Base-by-base conservation (phyloP, 2,329 filamentous ascomycete species). In the Curvularia verruculosa region DNA sequence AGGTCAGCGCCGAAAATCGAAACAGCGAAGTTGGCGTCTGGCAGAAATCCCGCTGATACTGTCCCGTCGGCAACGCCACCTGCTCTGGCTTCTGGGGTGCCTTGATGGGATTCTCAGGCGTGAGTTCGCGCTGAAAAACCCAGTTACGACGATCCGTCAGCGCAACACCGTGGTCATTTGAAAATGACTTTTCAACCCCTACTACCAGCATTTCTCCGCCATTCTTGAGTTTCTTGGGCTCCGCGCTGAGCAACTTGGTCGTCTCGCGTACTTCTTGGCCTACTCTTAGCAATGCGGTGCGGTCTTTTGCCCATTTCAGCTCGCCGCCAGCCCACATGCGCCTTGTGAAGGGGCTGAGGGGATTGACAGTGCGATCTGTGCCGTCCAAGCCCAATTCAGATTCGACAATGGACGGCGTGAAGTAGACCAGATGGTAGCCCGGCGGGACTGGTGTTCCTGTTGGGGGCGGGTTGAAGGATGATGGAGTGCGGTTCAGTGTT, bases 251-350 rank as follows among this genome's bases (percentile, higher is more conserved):
- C 19, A 81, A 75, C 57, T 76, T 78, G 8, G 80, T 77, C 49
- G 79, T 82, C 40, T 81, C 80, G 50, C 69, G 74, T 7, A 79
- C 74, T 56, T 61, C 59, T 65, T 75, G 70, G 1, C 73, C 73
- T 1, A 75, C 63, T 6, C 69, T 59, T 6, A 75, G 54, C 6
- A 70, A 24, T 8, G 56, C 46, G 10, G 50, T 58, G 5, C 59
- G 49, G 10, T 69, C 60, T 58, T 73, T 64, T 9, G 53, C 54
- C 65, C 91, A 95, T 1, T 71, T 71, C 8, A 97, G 77, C 41
- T 85, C 83, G 0, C 93, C 95, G 26, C 93, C 92, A n/a, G 91
- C 92, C 95, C 95, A 99, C 80, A 99, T 87, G 18, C 95, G 86
- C 24, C 90, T 84, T 40, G 83, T 84, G 69, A 89, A 96, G 1